A percentile compares a stretch with the other conserved stretches of the same genome.
Conservation (phyloP, 768 basidiomycete genomes). For the Mycena alexandri region DNA sequence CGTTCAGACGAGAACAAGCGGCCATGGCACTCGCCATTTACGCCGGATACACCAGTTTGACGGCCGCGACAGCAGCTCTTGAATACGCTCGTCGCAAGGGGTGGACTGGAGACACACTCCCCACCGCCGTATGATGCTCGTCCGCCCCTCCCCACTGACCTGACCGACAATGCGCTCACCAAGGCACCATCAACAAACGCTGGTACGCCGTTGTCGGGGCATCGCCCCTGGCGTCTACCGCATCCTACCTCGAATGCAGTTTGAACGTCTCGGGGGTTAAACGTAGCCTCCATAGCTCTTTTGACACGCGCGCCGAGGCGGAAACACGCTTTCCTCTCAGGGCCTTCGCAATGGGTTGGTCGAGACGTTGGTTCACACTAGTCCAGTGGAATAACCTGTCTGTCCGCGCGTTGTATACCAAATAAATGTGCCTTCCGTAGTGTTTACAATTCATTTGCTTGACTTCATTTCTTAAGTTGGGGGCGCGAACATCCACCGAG, state of each 20-base stretch:
- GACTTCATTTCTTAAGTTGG: no score
- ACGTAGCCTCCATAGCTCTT: background rate
- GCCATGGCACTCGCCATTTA: constrained; percentile 1
- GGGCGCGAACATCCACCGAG: no score
- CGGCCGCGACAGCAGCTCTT: background rate
- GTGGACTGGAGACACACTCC: background rate
- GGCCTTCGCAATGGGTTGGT: no score
- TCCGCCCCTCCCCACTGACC: background rate
- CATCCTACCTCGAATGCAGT: constrained; percentile 4
- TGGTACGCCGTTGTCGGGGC: constrained; percentile 8
- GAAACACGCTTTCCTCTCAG: background rate
- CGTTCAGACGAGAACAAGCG: background rate
- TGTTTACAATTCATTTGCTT: no score
- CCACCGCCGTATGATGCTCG: background rate
- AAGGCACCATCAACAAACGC: background rate
- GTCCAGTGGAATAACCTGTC: no score
- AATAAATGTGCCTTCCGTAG: no score
- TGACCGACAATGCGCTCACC: constrained; percentile 6
- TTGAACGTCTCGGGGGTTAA: background rate
- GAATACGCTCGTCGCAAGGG: background rate
- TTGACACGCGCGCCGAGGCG: background rate
- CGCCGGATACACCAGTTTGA: background rate
- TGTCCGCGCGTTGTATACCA: no score
- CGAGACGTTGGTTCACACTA: no score
- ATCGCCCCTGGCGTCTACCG: constrained; percentile 11